A percentile compares a stretch with the other conserved stretches of the same genome.
These are phyloP conservation scores for Vitis hybrid DNA, from an alignment of 177 flowering plant genomes.

Conservation along the genomic window DNA sequence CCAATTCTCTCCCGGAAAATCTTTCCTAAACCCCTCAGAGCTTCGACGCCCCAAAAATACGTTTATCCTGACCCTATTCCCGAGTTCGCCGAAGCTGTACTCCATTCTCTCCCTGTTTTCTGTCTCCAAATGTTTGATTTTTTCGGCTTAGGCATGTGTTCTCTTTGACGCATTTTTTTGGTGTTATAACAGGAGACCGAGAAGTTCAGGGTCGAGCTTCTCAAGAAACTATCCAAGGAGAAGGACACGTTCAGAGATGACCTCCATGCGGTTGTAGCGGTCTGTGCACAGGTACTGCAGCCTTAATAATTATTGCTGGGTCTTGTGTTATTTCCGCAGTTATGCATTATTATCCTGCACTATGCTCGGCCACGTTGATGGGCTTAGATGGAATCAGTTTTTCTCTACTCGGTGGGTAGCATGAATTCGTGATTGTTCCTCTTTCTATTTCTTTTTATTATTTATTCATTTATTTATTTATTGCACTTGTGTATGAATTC, in stretches of 20 bases:
- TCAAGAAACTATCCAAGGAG: constrained; percentile 43
- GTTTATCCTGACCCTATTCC: constrained; percentile 67
- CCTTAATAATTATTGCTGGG: not conserved
- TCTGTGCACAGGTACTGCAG: constrained; percentile 49
- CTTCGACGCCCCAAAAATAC: constrained; percentile 35
- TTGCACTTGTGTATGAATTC: too few species aligned
- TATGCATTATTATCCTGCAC: not conserved
- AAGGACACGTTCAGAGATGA: constrained; percentile 54
- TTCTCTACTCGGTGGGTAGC: too few species aligned
- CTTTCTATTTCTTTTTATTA: too few species aligned
- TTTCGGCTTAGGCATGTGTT: not conserved
- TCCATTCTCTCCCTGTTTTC: not conserved
- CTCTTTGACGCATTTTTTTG: constrained; percentile 1
- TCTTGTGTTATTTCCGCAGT: not conserved
- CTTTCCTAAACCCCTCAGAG: constrained; percentile 13
- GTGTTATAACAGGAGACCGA: constrained; percentile 42
- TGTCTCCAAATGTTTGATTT: not conserved
- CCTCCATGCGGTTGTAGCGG: constrained; percentile 42
- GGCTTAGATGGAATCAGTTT: too few species aligned
- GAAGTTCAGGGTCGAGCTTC: constrained; percentile 56
- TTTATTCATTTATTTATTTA: too few species aligned
- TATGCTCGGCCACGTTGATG: too few species aligned
- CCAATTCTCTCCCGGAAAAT: constrained; percentile 12
- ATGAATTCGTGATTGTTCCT: too few species aligned
- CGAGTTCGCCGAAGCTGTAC: constrained; percentile 53